Conservation (phyloP, 2,329 filamentous ascomycete genomes). For the Diaporthe capsici region DNA sequence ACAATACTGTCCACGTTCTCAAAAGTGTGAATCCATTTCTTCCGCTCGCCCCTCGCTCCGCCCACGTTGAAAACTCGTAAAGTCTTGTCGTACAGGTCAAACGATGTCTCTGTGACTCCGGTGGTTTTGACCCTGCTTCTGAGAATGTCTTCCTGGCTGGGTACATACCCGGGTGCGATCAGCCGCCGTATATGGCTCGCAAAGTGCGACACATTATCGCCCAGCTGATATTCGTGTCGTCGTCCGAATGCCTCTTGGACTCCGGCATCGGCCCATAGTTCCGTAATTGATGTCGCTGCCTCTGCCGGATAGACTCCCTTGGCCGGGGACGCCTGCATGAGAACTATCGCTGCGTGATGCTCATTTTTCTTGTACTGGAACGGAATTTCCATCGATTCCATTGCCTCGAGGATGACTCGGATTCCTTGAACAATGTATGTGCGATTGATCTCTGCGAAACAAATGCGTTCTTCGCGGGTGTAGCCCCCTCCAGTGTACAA, state of each 20-base stretch:
- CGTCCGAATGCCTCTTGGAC: neutral
- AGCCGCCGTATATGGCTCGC: neutral
- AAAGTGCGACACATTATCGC: neutral
- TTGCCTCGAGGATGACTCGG: neutral
- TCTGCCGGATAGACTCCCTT: neutral
- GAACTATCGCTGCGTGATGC: neutral
- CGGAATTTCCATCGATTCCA: neutral
- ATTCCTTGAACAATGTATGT: neutral
- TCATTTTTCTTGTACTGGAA: neutral
- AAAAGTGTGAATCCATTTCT: slow-evolving; percentile 99
- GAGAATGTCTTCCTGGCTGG: slow-evolving; percentile 4
- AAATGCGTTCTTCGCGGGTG: neutral
- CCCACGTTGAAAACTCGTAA: slow-evolving; percentile 98
- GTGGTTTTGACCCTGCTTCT: neutral
- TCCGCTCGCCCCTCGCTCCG: slow-evolving; percentile 94
- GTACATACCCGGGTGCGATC: neutral
- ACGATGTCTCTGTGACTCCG: neutral
- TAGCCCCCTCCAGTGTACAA: neutral
- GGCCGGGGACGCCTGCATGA: neutral
- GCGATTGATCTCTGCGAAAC: neutral
- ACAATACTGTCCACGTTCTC: slow-evolving; percentile 99
- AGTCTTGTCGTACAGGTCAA: neutral
- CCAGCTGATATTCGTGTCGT: neutral
- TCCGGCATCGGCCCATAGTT: neutral
- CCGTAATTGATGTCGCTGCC: neutral